Conservation (phyloP, 2,329 filamentous ascomycete species). For the Parastagonospora avenae region DNA sequence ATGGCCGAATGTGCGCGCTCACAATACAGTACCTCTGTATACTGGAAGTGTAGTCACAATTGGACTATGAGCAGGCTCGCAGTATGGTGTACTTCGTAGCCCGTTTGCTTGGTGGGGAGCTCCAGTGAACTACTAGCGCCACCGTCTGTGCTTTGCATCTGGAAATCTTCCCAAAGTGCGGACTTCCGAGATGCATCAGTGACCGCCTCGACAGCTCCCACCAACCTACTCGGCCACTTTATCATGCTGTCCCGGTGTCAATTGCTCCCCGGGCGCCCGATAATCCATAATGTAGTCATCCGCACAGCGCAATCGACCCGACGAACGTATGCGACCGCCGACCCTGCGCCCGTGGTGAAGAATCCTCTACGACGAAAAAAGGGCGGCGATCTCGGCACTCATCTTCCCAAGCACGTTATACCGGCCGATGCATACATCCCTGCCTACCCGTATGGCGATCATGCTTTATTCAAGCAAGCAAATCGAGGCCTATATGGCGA, state of each 20-base stretch:
- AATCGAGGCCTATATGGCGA: slow-evolving; percentile 75
- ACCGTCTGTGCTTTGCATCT: slow-evolving; percentile 6
- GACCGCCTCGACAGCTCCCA: neutral
- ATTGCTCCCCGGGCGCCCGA: slow-evolving; percentile 33
- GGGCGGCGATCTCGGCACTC: slow-evolving; percentile 43
- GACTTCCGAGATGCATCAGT: slow-evolving; percentile 23
- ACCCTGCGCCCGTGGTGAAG: slow-evolving; percentile 19
- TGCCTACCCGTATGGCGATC: slow-evolving; percentile 73
- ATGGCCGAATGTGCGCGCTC: too few relatives aligned
- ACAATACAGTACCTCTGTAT: too few relatives aligned
- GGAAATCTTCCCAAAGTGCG: slow-evolving; percentile 23
- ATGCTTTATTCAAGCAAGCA: slow-evolving; percentile 77
- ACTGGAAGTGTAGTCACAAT: too few relatives aligned
- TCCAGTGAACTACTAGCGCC: slow-evolving; percentile 1
- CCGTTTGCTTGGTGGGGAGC: neutral
- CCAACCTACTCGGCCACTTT: slow-evolving; percentile 3
- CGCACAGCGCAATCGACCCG: slow-evolving; percentile 18
- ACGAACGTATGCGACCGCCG: slow-evolving; percentile 36
- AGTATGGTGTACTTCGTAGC: too few relatives aligned
- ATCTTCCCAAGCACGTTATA: slow-evolving; percentile 43
- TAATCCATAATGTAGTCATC: slow-evolving; percentile 10
- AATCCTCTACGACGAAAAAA: slow-evolving; percentile 34
- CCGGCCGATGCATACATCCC: slow-evolving; percentile 43
- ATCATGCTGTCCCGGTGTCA: slow-evolving; percentile 38
- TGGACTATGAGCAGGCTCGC: neutral